Conservation (phyloP, 169 alveolate genomes). For the Blepharisma undulans region DNA sequence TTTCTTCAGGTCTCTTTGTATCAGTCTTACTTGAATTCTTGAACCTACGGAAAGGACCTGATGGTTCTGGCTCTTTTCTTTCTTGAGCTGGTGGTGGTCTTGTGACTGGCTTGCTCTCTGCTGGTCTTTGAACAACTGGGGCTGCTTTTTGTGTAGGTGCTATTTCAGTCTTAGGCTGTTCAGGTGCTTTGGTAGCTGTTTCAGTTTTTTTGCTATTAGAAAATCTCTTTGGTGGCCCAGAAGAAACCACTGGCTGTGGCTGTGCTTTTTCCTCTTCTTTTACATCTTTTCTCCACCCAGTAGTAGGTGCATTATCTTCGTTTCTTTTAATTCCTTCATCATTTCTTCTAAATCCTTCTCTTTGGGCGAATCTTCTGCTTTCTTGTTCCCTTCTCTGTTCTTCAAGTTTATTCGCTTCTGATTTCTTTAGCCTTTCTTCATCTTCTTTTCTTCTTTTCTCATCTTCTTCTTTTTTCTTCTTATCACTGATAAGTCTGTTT, state of each 20-base stretch:
- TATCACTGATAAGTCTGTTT: neutral
- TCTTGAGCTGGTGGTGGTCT: neutral
- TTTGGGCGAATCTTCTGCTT: neutral
- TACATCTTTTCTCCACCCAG: neutral
- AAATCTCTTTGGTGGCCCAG: neutral
- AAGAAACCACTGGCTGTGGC: neutral
- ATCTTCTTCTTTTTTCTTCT: neutral
- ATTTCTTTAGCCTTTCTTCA: neutral
- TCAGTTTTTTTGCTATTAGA: neutral
- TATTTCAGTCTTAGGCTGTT: neutral
- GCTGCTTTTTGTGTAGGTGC: neutral
- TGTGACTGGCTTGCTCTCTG: neutral
- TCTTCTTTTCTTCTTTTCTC: neutral
- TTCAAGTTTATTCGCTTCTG: neutral
- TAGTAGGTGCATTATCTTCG: neutral
- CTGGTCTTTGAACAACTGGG: neutral
- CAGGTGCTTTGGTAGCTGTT: neutral
- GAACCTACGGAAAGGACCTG: neutral
- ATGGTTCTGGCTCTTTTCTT: neutral
- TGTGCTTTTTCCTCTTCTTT: neutral
- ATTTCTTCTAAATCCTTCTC: slow-evolving; percentile 14
- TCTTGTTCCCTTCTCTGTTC: neutral
- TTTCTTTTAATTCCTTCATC: neutral
- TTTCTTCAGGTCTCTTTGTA: neutral
- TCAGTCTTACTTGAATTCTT: neutral